Conservation (phyloP, 2,329 filamentous ascomycete genomes). For the Botrytis porri region DNA sequence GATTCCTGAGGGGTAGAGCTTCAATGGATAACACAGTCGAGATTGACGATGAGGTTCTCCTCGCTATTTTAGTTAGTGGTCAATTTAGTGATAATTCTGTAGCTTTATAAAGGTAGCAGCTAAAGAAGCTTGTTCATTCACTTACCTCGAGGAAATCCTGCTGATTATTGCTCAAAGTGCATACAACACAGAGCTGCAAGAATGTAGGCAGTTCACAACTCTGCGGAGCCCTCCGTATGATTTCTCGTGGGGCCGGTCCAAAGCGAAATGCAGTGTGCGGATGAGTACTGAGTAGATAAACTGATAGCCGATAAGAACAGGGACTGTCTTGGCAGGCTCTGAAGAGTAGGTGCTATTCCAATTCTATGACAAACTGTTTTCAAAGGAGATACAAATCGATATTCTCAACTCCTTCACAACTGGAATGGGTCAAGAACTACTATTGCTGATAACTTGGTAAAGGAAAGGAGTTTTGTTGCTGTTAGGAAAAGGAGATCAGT, state of each 20-base stretch:
- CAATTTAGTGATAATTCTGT: not conserved
- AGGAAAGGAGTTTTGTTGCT: not conserved
- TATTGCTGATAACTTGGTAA: not conserved
- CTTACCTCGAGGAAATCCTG: slow-evolving; percentile 11
- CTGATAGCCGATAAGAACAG: slow-evolving; percentile 13
- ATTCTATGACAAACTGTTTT: slow-evolving; percentile 12
- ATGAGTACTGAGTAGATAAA: slow-evolving; percentile 16
- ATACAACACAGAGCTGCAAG: slow-evolving; percentile 1
- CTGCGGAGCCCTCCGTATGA: slow-evolving; percentile 4
- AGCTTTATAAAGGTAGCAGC: not conserved
- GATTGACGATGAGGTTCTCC: slow-evolving; percentile 8
- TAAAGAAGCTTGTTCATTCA: not conserved
- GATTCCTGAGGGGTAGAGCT: not conserved
- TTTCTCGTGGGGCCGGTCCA: slow-evolving; percentile 13
- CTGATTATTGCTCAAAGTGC: not conserved
- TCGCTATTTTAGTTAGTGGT: not conserved
- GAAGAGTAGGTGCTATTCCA: slow-evolving; percentile 4
- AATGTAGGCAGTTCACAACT: slow-evolving; percentile 16
- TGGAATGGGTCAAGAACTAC: not conserved
- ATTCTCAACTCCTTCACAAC: not conserved
- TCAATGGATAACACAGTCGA: not conserved
- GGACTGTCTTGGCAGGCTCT: slow-evolving; percentile 11
- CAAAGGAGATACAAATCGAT: not conserved
- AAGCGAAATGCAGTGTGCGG: slow-evolving; percentile 14
- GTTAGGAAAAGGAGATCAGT: not conserved